These are phyloP conservation scores for Rickenella mellea DNA, from an alignment of 768 basidiomycete genomes.

Conservation along the genomic window DNA sequence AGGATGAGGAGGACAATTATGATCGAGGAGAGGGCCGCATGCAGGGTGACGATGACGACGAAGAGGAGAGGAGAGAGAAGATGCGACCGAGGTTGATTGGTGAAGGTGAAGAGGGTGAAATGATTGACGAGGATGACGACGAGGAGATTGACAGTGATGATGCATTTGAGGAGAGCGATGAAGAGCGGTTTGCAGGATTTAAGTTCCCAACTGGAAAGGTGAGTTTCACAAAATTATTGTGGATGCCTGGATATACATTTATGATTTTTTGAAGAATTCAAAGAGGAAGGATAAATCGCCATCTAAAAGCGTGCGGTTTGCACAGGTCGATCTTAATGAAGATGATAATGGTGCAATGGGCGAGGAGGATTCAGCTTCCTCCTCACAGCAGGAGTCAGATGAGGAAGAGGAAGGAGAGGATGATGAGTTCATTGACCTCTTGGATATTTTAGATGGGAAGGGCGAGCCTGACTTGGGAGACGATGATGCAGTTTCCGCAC, in stretches of 20 bases:
- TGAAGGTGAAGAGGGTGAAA: conserved; percentile 20
- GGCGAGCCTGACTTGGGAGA: conserved; percentile 31
- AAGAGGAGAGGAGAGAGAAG: conserved; percentile 22
- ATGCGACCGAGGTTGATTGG: conserved; percentile 26
- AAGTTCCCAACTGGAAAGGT: conserved; percentile 23
- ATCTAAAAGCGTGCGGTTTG: conserved; percentile 29
- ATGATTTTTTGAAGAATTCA: conserved; percentile 8
- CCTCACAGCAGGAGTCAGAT: conserved; percentile 36
- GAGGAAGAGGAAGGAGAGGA: conserved; percentile 30
- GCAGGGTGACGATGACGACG: conserved; percentile 33
- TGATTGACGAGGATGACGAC: conserved; percentile 52
- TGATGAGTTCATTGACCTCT: conserved; percentile 51
- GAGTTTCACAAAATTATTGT: conserved; percentile 14
- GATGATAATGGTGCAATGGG: conserved; percentile 28
- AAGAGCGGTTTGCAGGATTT: conserved; percentile 68
- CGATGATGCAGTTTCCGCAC: conserved; percentile 25
- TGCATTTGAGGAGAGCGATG: conserved; percentile 76
- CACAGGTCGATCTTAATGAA: conserved; percentile 62
- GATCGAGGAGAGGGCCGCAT: conserved; percentile 14
- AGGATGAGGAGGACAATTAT: conserved; percentile 40
- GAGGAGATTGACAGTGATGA: conserved; percentile 82
- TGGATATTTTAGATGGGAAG: conserved; percentile 60
- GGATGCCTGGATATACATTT: neutral
- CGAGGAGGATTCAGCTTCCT: conserved; percentile 27
- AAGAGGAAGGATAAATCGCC: conserved; percentile 16